Evolutionary conservation across 345 rosid species (phyloP).

Genomic region (Angophora floribunda): DNA sequence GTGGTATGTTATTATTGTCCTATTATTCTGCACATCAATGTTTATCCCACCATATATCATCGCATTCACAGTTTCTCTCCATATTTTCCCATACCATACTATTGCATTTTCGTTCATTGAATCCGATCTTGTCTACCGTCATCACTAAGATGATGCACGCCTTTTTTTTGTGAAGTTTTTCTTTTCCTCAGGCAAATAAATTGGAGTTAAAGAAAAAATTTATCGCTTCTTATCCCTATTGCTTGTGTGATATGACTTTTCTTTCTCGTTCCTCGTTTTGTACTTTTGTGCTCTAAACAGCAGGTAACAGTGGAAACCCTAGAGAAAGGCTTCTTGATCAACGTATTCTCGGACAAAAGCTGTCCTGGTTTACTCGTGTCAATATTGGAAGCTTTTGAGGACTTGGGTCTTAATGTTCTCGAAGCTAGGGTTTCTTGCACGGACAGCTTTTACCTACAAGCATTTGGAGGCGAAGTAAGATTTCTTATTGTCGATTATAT

Average conservation of each 20-base stretch:
- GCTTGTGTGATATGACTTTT: background rate
- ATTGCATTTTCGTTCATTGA: background rate
- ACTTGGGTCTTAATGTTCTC: slow-evolving; percentile 58
- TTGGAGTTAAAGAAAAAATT: background rate
- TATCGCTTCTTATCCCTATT: background rate
- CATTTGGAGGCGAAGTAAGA: slow-evolving; percentile 68
- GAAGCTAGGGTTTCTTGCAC: slow-evolving; percentile 98
- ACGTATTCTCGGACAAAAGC: slow-evolving; percentile 44
- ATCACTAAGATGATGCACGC: background rate
- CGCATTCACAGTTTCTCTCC: background rate
- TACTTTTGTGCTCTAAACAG: background rate
- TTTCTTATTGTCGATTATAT: background rate
- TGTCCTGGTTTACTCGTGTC: slow-evolving; percentile 77
- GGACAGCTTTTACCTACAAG: slow-evolving; percentile 60
- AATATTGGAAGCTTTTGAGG: slow-evolving; percentile 79
- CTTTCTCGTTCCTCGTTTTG: background rate
- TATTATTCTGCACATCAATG: background rate
- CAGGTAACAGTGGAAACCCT: slow-evolving; percentile 81
- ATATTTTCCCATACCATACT: background rate
- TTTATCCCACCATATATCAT: background rate
- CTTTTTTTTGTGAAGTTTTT: background rate
- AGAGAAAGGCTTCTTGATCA: slow-evolving; percentile 71
- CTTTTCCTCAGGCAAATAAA: background rate
- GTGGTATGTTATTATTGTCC: slow-evolving; percentile 9
- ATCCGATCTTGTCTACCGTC: background rate